These are phyloP conservation scores for Hordeum marinum DNA, from an alignment of 176 grass and related monocot species.

Conservation along the genomic window DNA sequence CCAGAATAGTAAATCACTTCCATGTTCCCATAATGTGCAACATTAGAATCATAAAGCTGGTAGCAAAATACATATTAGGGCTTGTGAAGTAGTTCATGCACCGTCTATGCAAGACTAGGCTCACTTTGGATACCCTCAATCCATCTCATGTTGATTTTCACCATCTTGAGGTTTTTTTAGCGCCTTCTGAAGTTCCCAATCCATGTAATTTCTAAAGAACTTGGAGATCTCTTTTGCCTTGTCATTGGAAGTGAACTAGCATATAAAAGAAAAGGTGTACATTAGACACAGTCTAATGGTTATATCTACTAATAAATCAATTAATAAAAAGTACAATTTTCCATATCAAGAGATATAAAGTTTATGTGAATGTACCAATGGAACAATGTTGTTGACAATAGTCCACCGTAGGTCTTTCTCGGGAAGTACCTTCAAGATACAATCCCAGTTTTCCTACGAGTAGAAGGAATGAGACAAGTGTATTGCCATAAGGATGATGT, in stretches of 20 bases:
- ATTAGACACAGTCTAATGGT: background rate
- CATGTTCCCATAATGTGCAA: too few species aligned
- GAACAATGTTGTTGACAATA: background rate
- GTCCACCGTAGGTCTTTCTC: background rate
- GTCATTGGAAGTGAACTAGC: conserved; percentile 63
- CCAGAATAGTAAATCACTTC: background rate
- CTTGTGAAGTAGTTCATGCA: conserved; percentile 33
- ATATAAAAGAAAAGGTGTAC: background rate
- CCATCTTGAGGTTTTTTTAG: conserved; percentile 43
- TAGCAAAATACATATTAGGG: background rate
- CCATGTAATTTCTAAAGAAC: conserved; percentile 44
- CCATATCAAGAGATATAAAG: background rate
- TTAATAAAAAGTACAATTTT: background rate
- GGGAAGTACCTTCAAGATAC: conserved; percentile 41
- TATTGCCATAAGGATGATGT: background rate
- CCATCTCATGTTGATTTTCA: conserved; percentile 53
- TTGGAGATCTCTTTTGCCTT: conserved; percentile 53
- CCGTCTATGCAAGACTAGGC: conserved; percentile 30
- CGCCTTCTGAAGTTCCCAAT: conserved; percentile 34
- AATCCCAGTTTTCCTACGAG: conserved; percentile 62
- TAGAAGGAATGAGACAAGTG: background rate
- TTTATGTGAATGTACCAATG: background rate
- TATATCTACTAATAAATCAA: background rate
- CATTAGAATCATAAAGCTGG: background rate
- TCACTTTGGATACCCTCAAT: conserved; percentile 43